Conservation (phyloP, 2,329 filamentous ascomycete species). For the Fusarium tuaranense region DNA sequence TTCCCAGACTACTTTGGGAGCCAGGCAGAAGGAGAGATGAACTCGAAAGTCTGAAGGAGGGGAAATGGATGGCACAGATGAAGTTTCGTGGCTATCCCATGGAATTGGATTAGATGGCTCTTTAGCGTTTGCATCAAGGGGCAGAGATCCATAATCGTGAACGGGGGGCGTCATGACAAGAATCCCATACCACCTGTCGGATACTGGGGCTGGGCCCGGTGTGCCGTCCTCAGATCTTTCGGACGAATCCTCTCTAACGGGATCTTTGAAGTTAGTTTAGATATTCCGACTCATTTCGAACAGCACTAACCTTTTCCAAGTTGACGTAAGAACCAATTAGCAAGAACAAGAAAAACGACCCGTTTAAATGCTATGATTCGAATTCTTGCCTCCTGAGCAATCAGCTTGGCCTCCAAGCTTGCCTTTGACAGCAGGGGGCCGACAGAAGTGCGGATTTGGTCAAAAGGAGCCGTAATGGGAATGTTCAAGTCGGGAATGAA, state of each 20-base stretch:
- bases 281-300: rapidly evolving
- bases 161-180: constrained; percentile 3
- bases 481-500: constrained; percentile 5
- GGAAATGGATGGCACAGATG: not conserved
- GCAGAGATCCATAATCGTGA: not conserved
- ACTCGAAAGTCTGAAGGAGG: not conserved
- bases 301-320: not conserved
- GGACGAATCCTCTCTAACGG: not conserved
- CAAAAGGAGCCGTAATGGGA: constrained; percentile 9
- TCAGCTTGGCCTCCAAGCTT: not conserved
- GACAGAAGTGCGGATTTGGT: not conserved
- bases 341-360: not conserved
- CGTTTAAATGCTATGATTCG: not conserved
- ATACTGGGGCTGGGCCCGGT: not conserved
- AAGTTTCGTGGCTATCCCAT: not conserved
- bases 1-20: constrained; percentile 13
- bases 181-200: constrained; percentile 6
- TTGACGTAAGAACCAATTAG: constrained; percentile 7
- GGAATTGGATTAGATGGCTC: not conserved
- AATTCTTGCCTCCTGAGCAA: not conserved
- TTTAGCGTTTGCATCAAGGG: not conserved
- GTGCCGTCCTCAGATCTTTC: not conserved
- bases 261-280: not conserved
- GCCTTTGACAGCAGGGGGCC: not conserved
- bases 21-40: constrained; percentile 10